A percentile compares a stretch with the other conserved stretches of the same genome.
Evolutionary conservation across 768 basidiomycete species (phyloP).

Genomic region (Xerocomellus intermedius): DNA sequence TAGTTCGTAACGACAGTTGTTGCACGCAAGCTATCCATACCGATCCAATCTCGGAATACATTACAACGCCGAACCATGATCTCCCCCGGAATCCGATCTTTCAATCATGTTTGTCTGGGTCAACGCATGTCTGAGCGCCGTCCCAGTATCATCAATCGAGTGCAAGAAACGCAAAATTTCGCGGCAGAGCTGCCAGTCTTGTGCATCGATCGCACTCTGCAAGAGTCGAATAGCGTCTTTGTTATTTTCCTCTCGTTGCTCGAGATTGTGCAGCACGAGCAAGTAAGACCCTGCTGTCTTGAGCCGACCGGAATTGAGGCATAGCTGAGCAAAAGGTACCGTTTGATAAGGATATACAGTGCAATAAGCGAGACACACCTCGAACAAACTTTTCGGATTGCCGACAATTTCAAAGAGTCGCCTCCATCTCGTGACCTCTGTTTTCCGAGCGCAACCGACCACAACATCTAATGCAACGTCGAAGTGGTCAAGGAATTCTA

Average conservation of each 20-base stretch:
- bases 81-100: background rate
- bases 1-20: too few species aligned
- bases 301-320: conserved; percentile 66
- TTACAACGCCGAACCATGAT: background rate
- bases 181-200: conserved; percentile 89
- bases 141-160: conserved; percentile 86
- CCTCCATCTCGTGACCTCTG: conserved; percentile 88
- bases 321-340: conserved; percentile 52
- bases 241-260: conserved; percentile 77
- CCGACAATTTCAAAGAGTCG: conserved; percentile 88
- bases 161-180: conserved; percentile 91
- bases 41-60: background rate
- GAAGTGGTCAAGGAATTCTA: conserved; percentile 95
- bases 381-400: conserved; percentile 86
- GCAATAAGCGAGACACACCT: conserved; percentile 48
- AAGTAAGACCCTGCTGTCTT: conserved; percentile 92
- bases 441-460: conserved; percentile 94
- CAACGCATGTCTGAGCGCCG: conserved; percentile 62
- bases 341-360: background rate
- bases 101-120: conserved; percentile 44
- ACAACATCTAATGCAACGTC: conserved; percentile 89
- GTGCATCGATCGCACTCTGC: conserved; percentile 66
- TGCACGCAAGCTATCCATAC: background rate
- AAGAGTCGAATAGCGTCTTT: conserved; percentile 81
- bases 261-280: conserved; percentile 89